Conservation (phyloP, 768 basidiomycete genomes). For the Chlorophyllum brunneum region DNA sequence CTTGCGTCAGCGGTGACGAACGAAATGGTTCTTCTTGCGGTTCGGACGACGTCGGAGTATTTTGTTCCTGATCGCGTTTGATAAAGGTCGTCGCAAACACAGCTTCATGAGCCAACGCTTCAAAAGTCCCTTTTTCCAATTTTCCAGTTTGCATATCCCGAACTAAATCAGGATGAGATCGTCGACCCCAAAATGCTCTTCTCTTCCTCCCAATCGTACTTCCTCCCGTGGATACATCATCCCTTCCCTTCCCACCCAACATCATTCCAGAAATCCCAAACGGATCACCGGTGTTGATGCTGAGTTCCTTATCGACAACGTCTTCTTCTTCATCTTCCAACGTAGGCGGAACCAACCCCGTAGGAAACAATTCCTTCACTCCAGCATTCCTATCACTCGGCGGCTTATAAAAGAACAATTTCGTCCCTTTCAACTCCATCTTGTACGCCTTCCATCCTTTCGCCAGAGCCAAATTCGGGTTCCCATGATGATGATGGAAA, state of each 20-base stretch:
- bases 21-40: background rate
- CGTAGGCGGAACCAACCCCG: slow-evolving; percentile 50
- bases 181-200: slow-evolving; percentile 74
- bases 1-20: background rate
- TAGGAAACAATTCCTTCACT: slow-evolving; percentile 74
- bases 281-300: slow-evolving; percentile 10
- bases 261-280: slow-evolving; percentile 16
- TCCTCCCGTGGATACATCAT: slow-evolving; percentile 13
- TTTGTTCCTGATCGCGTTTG: slow-evolving; percentile 8
- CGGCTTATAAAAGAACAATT: slow-evolving; percentile 84
- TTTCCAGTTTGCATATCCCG: slow-evolving; percentile 29
- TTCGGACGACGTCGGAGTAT: background rate
- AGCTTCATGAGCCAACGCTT: slow-evolving; percentile 78
- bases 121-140: slow-evolving; percentile 66
- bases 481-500: slow-evolving; percentile 21
- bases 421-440: slow-evolving; percentile 78
- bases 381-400: slow-evolving; percentile 62
- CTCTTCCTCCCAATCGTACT: slow-evolving; percentile 44
- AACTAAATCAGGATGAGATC: slow-evolving; percentile 69
- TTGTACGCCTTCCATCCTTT: slow-evolving; percentile 90
- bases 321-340: slow-evolving; percentile 45
- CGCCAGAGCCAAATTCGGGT: no score
- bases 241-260: slow-evolving; percentile 21
- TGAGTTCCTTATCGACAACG: slow-evolving; percentile 14
- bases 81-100: slow-evolving; percentile 74